Evolutionary conservation across 805 yeast genomes (phyloP).

Genomic region (Yamadazyma laniorum): DNA sequence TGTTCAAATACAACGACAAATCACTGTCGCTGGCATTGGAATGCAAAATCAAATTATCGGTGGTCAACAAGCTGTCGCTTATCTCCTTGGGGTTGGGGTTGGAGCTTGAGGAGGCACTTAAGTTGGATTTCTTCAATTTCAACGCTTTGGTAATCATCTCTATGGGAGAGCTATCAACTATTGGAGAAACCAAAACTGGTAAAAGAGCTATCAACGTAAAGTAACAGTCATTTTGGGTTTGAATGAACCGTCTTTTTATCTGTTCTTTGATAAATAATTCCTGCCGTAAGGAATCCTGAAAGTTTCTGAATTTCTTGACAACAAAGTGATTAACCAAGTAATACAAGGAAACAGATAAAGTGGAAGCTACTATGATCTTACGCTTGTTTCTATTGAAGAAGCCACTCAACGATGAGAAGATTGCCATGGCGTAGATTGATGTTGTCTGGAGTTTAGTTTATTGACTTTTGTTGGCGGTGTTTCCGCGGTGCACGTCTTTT

Average conservation of each 20-base stretch:
- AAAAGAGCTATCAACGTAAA: constrained; percentile 79
- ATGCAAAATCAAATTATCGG: constrained; percentile 38
- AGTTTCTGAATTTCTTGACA: constrained; percentile 36
- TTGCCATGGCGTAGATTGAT: constrained; percentile 26
- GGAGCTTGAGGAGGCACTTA: constrained; percentile 9
- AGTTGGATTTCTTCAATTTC: constrained; percentile 50
- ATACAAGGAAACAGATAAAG: constrained; percentile 35
- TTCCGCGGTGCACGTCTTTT: constrained; percentile 1
- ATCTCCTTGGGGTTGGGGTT: constrained; percentile 25
- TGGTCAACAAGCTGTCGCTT: constrained; percentile 44
- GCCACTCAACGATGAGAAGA: constrained; percentile 39
- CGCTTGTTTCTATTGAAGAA: constrained; percentile 42
- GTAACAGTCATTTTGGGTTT: constrained; percentile 87
- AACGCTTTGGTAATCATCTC: constrained; percentile 71
- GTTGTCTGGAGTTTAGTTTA: not conserved
- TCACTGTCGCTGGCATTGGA: constrained; percentile 20
- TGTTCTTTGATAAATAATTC: constrained; percentile 44
- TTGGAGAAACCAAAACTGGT: constrained; percentile 70
- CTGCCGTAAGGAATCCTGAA: constrained; percentile 39
- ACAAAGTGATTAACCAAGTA: constrained; percentile 38
- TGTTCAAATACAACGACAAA: constrained; percentile 23
- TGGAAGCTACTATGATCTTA: constrained; percentile 32
- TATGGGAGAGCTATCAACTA: constrained; percentile 61
- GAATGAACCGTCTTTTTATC: constrained; percentile 79
- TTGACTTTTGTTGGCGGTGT: not conserved